phyloP scores from a whole-genome alignment of 1,284 basidiomycete species.

The Ustilago crameri region DNA sequence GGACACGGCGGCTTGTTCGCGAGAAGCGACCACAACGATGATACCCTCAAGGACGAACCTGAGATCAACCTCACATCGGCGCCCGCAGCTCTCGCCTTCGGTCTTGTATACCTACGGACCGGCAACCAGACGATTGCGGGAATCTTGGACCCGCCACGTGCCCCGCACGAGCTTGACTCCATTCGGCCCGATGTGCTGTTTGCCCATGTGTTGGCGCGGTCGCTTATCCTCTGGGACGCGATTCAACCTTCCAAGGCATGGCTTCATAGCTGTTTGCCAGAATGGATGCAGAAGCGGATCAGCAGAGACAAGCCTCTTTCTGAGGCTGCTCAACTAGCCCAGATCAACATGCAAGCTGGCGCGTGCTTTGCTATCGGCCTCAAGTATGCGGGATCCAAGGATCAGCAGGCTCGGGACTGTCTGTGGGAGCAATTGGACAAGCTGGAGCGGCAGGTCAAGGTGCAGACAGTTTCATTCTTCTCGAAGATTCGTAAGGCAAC shows the following conservation, averaged over 20 bases:
- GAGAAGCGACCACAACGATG: constrained; percentile 5
- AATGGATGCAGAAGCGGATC: constrained; percentile 74
- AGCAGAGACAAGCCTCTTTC: constrained; percentile 62
- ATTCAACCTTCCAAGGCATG: constrained; percentile 81
- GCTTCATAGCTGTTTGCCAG: constrained; percentile 81
- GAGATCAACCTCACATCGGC: constrained; percentile 72
- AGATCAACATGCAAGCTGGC: constrained; percentile 72
- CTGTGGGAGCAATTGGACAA: constrained; percentile 83
- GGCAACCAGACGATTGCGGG: constrained; percentile 84
- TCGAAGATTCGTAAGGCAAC: constrained; percentile 74
- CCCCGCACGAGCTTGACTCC: constrained; percentile 79
- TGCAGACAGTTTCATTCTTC: constrained; percentile 57
- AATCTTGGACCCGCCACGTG: constrained; percentile 83
- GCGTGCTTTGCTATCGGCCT: constrained; percentile 90
- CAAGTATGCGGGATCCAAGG: constrained; percentile 81
- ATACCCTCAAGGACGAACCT: background rate
- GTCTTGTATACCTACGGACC: constrained; percentile 89
- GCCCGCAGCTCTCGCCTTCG: constrained; percentile 86
- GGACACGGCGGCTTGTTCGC: background rate
- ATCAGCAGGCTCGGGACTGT: constrained; percentile 78
- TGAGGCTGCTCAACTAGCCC: constrained; percentile 54
- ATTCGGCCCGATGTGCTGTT: constrained; percentile 89
- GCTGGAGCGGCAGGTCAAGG: constrained; percentile 72
- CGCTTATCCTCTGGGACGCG: constrained; percentile 87
- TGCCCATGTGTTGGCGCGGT: constrained; percentile 80